A percentile compares a stretch with the other conserved stretches of the same genome.
Conservation (phyloP, 306 rosid genomes). For the Prinsepia uniflora region DNA sequence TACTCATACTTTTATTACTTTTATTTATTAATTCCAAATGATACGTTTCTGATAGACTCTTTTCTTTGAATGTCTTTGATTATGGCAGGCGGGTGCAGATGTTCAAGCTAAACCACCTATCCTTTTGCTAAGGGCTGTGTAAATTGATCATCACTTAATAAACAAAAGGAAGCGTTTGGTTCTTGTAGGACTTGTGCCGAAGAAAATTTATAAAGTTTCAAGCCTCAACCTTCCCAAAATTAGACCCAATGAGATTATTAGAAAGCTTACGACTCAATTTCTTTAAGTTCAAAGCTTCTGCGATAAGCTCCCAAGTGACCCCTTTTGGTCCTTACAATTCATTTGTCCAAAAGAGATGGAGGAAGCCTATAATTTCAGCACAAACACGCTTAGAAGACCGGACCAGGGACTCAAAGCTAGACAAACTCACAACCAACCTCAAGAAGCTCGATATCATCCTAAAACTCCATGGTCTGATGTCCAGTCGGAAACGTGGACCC, state of each 20-base stretch:
- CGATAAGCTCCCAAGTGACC: conserved; percentile 10
- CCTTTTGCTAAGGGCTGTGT: neutral
- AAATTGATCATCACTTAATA: neutral
- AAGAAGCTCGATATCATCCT: conserved; percentile 46
- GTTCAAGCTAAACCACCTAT: neutral
- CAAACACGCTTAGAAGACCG: conserved; percentile 70
- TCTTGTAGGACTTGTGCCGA: neutral
- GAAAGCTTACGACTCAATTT: conserved; percentile 18
- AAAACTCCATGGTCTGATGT: conserved; percentile 43
- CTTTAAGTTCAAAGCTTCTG: conserved; percentile 16
- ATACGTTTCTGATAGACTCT: neutral
- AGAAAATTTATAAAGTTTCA: neutral
- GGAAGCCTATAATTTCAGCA: conserved; percentile 50
- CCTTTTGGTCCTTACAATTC: conserved; percentile 45
- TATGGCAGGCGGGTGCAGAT: neutral
- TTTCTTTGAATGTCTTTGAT: neutral
- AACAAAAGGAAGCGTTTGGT: neutral
- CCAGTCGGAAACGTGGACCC: conserved; percentile 51
- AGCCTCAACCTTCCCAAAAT: neutral
- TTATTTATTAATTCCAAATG: neutral
- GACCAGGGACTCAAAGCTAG: conserved; percentile 53
- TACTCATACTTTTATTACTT: neutral
- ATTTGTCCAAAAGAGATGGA: conserved; percentile 58
- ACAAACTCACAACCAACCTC: conserved; percentile 41
- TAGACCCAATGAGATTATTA: conserved; percentile 28